Evolutionary conservation across 2,329 filamentous ascomycete genomes (phyloP).

Genomic region (Ciborinia camelliae): DNA sequence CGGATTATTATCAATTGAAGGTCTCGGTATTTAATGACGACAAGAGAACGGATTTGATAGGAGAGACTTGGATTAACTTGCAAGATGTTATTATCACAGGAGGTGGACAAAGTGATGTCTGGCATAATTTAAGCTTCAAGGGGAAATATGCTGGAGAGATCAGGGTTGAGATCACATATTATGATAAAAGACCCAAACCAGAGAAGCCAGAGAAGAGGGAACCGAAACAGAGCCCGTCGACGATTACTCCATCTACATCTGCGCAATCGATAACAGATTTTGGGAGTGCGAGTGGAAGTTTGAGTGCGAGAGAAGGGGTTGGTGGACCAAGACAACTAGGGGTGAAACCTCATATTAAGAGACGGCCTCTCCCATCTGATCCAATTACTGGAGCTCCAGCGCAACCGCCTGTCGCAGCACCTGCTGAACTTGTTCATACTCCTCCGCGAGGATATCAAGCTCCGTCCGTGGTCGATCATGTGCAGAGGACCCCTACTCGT

Average conservation of each 20-base stretch:
- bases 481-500: constrained; percentile 48
- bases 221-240: constrained; percentile 28
- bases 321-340: constrained; percentile 47
- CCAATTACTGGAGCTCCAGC: constrained; percentile 50
- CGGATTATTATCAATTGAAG: constrained; percentile 94
- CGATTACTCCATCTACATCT: constrained; percentile 38
- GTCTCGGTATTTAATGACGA: constrained; percentile 97
- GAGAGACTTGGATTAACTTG: constrained; percentile 86
- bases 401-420: constrained; percentile 44
- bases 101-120: constrained; percentile 89
- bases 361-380: constrained; percentile 78
- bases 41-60: constrained; percentile 95
- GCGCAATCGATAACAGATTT: constrained; percentile 27
- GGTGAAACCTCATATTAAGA: constrained; percentile 61
- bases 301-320: constrained; percentile 38
- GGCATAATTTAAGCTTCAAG: constrained; percentile 83
- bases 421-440: constrained; percentile 45
- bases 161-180: constrained; percentile 92
- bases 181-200: constrained; percentile 79
- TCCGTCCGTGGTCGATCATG: constrained; percentile 30
- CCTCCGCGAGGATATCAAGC: constrained; percentile 46
- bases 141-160: constrained; percentile 97
- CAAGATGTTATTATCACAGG: constrained; percentile 76
- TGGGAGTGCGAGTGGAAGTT: constrained; percentile 9
- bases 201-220: constrained; percentile 62